Evolutionary conservation across 352 stramenopile species (phyloP), one percentile per base, ranked within the genome.

Genomic region (Globisporangium spinosum): DNA sequence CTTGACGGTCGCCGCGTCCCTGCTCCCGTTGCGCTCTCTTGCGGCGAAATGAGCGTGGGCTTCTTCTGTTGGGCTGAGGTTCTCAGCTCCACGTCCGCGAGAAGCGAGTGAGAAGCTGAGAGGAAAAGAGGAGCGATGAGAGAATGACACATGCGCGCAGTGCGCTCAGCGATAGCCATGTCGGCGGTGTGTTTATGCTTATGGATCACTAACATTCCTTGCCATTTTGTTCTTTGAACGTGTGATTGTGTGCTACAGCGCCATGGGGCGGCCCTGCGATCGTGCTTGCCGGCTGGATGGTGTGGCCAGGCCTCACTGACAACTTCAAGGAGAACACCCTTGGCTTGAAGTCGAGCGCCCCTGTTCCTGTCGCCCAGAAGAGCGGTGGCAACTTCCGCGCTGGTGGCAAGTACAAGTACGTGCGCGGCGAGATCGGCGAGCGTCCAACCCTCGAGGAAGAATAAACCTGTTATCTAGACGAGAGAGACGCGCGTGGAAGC

Each of bases 341-440:
- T n/a, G 86, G 86, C 43, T 59, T 94, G 13, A 79, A 75, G 70
- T 60, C 79, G 13, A 60, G 68, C 15, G 67, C 69, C 13, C 71
- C 76, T 2, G 70, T 62, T 1, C 58, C 65, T 32, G 66, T 58
- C 15, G 60, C 62, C 23, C 34, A 61, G 6, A 67, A 73, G 58
- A 63, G 71, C 55, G 35, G 70, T 27, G 32, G 66, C 40, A 69
- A 85, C 25, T 90, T 93, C 74, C 72, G 72, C 55, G 67, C 69
- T 32, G 67, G 70, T 35, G 83, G 82, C 78, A 91, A 90, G 86
- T 91, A 90, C 83, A 94, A 93, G 74, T 94, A 82, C 70, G 73
- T 86, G 60, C 79, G 80, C 65, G 74, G 53, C 45, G 86, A 94
- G 78, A 82, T 94, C 59, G 86, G 86, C 38, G 86, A 92, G 73